Evolutionary conservation across 1,284 basidiomycete genomes (phyloP).

Genomic region (Fomitopsis pinicola): DNA sequence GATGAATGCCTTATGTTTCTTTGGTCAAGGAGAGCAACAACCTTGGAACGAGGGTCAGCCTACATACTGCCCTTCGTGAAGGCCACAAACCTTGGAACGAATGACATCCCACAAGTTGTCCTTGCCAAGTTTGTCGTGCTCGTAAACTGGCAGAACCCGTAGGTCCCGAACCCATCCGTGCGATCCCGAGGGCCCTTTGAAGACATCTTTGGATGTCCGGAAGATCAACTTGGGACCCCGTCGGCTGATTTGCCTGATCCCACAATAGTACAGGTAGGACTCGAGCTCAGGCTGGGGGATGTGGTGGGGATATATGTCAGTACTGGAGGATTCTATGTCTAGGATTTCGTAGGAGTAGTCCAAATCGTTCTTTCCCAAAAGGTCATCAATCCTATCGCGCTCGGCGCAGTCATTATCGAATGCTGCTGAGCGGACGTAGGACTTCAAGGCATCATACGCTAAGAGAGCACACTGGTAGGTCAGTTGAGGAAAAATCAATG

Average conservation of each 20-base stretch:
- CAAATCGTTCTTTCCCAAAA: too few species aligned
- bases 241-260: not conserved
- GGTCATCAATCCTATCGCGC: too few species aligned
- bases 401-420: too few species aligned
- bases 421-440: too few species aligned
- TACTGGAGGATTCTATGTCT: too few species aligned
- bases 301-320: not conserved
- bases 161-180: not conserved
- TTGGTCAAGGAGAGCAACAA: constrained; percentile 26
- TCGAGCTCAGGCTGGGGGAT: constrained; percentile 3
- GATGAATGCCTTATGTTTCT: constrained; percentile 25
- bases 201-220: constrained; percentile 4
- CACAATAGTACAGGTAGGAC: constrained; percentile 1
- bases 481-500: too few species aligned
- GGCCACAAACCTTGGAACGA: constrained; percentile 31
- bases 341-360: too few species aligned
- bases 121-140: not conserved
- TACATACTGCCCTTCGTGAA: constrained; percentile 26
- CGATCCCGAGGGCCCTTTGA: not conserved
- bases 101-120: constrained; percentile 25
- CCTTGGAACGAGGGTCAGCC: constrained; percentile 33
- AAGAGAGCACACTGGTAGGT: too few species aligned
- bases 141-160: not conserved
- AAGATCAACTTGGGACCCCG: constrained; percentile 3
- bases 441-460: too few species aligned